Conservation (phyloP, 257 asterid species). For the Nicotiana tabacum region DNA sequence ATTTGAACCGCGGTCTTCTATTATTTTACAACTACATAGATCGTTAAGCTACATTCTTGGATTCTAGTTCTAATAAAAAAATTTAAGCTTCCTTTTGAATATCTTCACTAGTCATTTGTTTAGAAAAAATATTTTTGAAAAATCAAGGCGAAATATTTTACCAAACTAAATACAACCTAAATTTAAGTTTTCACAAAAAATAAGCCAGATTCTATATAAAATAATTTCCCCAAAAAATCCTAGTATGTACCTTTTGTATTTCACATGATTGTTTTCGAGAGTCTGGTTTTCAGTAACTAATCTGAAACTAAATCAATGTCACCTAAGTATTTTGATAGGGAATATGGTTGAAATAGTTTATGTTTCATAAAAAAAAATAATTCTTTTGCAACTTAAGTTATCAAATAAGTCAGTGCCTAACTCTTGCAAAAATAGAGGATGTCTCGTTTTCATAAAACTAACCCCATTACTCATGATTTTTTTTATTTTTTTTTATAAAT, state of each 20-base stretch:
- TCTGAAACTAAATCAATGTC: not conserved
- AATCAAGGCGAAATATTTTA: too few relatives aligned
- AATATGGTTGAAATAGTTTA: not conserved
- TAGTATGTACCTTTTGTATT: too few relatives aligned
- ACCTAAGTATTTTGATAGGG: not conserved
- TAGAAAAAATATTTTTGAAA: too few relatives aligned
- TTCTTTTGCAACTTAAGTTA: too few relatives aligned
- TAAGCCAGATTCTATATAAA: not conserved
- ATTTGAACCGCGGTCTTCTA: too few relatives aligned
- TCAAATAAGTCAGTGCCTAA: too few relatives aligned
- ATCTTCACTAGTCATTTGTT: not conserved
- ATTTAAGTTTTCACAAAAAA: not conserved
- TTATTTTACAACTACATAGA: too few relatives aligned
- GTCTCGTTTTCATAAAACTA: not conserved
- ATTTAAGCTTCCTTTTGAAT: not conserved
- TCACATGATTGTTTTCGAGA: too few relatives aligned
- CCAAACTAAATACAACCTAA: not conserved
- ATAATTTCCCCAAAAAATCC: not conserved
- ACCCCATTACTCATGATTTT: not conserved
- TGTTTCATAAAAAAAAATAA: too few relatives aligned
- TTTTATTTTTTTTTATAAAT: not conserved
- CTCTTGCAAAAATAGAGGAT: not conserved
- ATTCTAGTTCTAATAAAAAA: too few relatives aligned
- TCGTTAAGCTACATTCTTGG: too few relatives aligned
- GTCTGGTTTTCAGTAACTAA: not conserved